Evolutionary conservation across 108 stramenopile species (phyloP).

Genomic region (Parmales sp.): DNA sequence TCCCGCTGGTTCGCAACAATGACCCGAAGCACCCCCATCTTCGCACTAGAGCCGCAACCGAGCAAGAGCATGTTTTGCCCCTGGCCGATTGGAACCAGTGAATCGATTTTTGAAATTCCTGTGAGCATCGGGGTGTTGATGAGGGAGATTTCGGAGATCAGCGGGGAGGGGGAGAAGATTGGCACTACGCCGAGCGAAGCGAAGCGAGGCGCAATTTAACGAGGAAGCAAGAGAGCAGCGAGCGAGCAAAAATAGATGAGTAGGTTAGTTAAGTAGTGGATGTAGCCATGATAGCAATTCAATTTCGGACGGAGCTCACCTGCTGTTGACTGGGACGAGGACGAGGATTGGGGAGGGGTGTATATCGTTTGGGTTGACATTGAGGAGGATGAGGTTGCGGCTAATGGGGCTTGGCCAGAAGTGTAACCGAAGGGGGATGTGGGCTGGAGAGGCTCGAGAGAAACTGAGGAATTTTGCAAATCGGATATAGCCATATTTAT

Average conservation of each 20-base stretch:
- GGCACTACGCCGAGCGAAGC: conserved; percentile 6
- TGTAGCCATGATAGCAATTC: not conserved
- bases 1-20: not conserved
- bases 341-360: not conserved
- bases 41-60: conserved; percentile 42
- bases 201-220: no score
- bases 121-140: conserved; percentile 72
- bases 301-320: no score
- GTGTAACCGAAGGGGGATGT: conserved; percentile 43
- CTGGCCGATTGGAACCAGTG: conserved; percentile 70
- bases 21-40: conserved; percentile 16
- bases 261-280: no score
- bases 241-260: no score
- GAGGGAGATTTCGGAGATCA: conserved; percentile 67
- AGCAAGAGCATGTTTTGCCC: conserved; percentile 81
- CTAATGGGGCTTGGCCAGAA: conserved; percentile 18
- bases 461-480: conserved; percentile 27
- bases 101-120: conserved; percentile 70
- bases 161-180: conserved; percentile 69
- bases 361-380: not conserved
- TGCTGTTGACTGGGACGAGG: no score
- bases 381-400: conserved; percentile 17
- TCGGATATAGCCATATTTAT: conserved; percentile 17
- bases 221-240: no score
- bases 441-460: conserved; percentile 21